A percentile compares a stretch with the other conserved stretches of the same genome.
These are phyloP conservation scores for Ganoderma boninense DNA, from an alignment of 1,284 basidiomycete genomes.

Conservation along the genomic window DNA sequence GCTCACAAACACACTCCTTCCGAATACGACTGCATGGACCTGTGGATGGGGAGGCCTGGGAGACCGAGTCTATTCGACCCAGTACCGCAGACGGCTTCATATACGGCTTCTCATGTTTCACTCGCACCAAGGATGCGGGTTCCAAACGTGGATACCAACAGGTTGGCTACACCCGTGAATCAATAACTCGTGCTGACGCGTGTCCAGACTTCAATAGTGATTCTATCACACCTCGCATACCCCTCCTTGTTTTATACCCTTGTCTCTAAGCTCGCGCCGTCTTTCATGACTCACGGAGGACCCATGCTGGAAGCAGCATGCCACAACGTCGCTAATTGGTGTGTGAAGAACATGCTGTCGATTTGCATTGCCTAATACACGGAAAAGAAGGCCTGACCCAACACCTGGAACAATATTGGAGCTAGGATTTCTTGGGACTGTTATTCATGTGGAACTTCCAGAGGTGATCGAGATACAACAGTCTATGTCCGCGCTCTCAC, in stretches of 20 bases:
- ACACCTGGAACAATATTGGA: constrained; percentile 70
- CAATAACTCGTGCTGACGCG: neutral
- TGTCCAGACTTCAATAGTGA: constrained; percentile 81
- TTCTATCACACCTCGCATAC: constrained; percentile 86
- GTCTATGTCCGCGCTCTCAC: constrained; percentile 45
- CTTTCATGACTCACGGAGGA: constrained; percentile 78
- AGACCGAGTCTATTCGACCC: constrained; percentile 44
- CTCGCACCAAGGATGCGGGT: constrained; percentile 71
- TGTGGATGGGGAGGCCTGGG: constrained; percentile 38
- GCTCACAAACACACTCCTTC: constrained; percentile 79
- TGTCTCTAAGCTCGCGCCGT: constrained; percentile 76
- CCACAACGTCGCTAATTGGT: constrained; percentile 89
- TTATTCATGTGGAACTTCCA: constrained; percentile 79
- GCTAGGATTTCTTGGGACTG: constrained; percentile 83
- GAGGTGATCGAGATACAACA: constrained; percentile 77
- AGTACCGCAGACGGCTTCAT: constrained; percentile 70
- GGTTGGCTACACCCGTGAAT: constrained; percentile 50
- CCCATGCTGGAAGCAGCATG: constrained; percentile 88
- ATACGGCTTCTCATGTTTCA: constrained; percentile 88
- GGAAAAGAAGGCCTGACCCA: constrained; percentile 77
- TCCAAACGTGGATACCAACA: constrained; percentile 90
- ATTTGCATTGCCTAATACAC: constrained; percentile 23
- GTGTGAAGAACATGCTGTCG: constrained; percentile 40
- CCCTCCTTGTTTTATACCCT: constrained; percentile 84
- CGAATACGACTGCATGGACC: constrained; percentile 59